Evolutionary conservation across 345 rosid genomes (phyloP), one percentile per base, ranked within the genome.

Genomic region (Passiflora organensis): DNA sequence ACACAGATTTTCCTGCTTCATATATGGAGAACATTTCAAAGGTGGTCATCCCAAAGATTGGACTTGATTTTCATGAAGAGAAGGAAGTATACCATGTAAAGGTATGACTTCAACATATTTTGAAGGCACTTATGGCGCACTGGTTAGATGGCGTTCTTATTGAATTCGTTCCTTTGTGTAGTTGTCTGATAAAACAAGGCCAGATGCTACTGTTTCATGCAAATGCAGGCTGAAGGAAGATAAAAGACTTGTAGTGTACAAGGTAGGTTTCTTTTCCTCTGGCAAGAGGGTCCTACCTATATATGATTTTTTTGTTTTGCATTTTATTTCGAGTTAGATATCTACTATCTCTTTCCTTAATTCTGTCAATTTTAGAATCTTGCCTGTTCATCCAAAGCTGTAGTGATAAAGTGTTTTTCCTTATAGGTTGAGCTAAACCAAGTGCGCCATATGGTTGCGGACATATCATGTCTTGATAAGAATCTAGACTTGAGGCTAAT

Each of bases 401-500:
- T 13, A 1, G 17, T 41, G 25, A 66, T 50, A 42, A 19, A 38
- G 15, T 32, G 52, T 10, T n/a, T 21, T 28, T 62, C 61, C 21
- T 19, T 51, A 62, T 56, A 85, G 93, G 67, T 66, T 3, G 82
- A 81, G 13, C 66, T 74, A 36, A 69, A 58, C 53, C 79, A n/a
- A 22, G 47, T 74, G 36, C 78, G 84, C 41, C 76, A 85, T 45
- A 64, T 85, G 78, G 71, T 81, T 39, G 53, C 50, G 21, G 93
- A 87, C 61, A 56, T 81, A 38, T 79, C 86, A 0, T 85, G 86
- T 68, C 76, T 79, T 47, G 71, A 73, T 55, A 81, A 67, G 77
- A 69, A 78, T 79, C 62, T 82, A 4, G 96, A 85, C 64, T 59
- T 88, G 67, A 82, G 96, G 79, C 61, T 88, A 25, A 67, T 74